phyloP scores from a whole-genome alignment of 2,329 filamentous ascomycete genomes.

The Ophiostoma sp. region DNA sequence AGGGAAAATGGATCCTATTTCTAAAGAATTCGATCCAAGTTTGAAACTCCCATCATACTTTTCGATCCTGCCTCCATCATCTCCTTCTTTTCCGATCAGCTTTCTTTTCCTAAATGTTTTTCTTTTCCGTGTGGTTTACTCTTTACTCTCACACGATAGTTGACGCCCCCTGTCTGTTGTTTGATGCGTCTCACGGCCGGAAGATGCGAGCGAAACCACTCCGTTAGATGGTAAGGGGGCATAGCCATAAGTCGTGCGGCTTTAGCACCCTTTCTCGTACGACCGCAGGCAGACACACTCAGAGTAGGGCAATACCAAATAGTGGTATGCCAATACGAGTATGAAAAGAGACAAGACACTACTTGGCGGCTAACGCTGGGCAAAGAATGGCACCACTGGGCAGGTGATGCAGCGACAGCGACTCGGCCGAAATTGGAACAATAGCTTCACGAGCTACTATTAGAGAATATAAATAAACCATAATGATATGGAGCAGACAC shows the following conservation, averaged over 20 bases:
- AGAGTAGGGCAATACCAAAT: too few species aligned
- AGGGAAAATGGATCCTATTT: not conserved
- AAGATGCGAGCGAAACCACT: conserved; percentile 7
- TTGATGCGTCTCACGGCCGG: not conserved
- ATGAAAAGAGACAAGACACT: not conserved
- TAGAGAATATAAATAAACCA: not conserved
- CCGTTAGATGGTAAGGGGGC: conserved; percentile 6
- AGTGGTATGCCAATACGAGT: not conserved
- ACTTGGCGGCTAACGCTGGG: not conserved
- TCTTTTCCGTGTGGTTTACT: not conserved
- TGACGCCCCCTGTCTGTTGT: not conserved
- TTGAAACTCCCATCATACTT: not conserved
- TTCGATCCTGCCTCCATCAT: not conserved
- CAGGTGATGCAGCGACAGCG: not conserved
- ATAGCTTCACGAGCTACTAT: not conserved
- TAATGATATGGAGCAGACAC: not conserved
- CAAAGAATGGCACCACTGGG: not conserved
- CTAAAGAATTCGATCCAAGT: not conserved
- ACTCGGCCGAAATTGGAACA: not conserved
- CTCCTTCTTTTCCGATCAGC: not conserved
- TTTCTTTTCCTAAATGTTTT: not conserved
- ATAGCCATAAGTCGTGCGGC: not conserved
- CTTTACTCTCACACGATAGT: not conserved
- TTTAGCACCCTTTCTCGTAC: not conserved
- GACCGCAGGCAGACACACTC: too few species aligned